Evolutionary conservation across 78 protist species (phyloP), one percentile per base, ranked within the genome.

Genomic region (Emiliania huxleyi): DNA sequence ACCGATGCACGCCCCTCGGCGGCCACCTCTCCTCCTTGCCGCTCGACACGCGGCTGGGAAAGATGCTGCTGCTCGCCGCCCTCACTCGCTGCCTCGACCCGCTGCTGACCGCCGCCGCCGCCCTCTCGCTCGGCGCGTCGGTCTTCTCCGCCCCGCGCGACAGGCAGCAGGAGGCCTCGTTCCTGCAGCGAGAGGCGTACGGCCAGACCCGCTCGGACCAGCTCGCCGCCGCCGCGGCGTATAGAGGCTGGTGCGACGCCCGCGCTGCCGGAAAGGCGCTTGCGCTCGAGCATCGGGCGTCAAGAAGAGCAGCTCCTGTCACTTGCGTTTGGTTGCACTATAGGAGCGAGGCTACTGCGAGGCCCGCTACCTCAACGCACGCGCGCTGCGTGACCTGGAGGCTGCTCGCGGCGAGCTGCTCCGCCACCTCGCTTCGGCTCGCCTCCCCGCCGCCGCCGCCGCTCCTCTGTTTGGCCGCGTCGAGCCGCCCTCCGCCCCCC

Each of bases 1-100:
- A n/a, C n/a, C n/a, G n/a, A n/a, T n/a, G n/a, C n/a, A 95, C 98
- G 6, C 85, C 97, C 2, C 95, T 97, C 3, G 98, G 98, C 5
- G 38, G 69, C 23, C 97, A 95, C 75, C 55, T 97, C 8, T 95
- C 97, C 46, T 42, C 55, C 25, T 73, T 97, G 62, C 98, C 98
- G 11, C 95, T 97, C 25, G 98, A 97, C 85, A 79, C 94, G 37
- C 90, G 94, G 43, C 49, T 96, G 43, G 97, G 97, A 3, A 97
- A 97, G 91, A 93, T 96, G 97, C 44, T 96, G 40, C 29, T 97
- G 42, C 84, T 75, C 84, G 84, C 25, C 29, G 0, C 21, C 33
- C 2, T 75, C 45, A 6, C 12, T 46, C 45, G 84, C 84, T 75
- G 98, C 92, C 18, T 96, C 11, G 97, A 96, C 91, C 97, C 98